Conservation (phyloP, 305 asterid species). For the Coffea humblotiana region DNA sequence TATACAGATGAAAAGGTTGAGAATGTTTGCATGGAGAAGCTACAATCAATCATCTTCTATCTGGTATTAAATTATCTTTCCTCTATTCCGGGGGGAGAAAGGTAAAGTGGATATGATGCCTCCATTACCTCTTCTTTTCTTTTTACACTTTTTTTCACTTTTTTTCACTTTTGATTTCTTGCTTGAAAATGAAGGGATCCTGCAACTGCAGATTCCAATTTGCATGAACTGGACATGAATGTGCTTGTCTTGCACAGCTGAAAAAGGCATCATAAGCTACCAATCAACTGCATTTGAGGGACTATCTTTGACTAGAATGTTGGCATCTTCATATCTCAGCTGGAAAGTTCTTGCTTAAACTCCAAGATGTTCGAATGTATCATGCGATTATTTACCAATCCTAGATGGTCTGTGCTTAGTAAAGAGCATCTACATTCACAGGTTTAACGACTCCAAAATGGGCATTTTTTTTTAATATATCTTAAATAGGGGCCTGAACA, state of each 20-base stretch:
- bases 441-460: background rate
- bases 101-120: background rate
- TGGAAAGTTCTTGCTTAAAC: slow-evolving; percentile 24
- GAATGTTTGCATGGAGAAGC: slow-evolving; percentile 5
- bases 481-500: background rate
- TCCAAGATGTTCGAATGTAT: slow-evolving; percentile 24
- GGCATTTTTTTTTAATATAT: background rate
- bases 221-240: slow-evolving; percentile 12
- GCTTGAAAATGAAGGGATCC: slow-evolving; percentile 29
- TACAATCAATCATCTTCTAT: background rate
- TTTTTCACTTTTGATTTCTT: slow-evolving; percentile 26
- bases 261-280: slow-evolving; percentile 4
- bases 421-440: background rate
- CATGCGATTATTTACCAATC: background rate
- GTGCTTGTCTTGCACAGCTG: slow-evolving; percentile 33
- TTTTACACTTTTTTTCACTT: background rate
- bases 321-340: slow-evolving; percentile 10
- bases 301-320: background rate
- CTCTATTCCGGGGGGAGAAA: slow-evolving; percentile 1
- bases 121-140: background rate
- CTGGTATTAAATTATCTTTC: background rate
- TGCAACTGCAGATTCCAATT: slow-evolving; percentile 1
- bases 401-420: background rate
- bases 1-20: slow-evolving; percentile 23
- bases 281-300: no score